phyloP scores from a whole-genome alignment of 169 alveolate genomes.

The Cryptosporidium tyzzeri region DNA sequence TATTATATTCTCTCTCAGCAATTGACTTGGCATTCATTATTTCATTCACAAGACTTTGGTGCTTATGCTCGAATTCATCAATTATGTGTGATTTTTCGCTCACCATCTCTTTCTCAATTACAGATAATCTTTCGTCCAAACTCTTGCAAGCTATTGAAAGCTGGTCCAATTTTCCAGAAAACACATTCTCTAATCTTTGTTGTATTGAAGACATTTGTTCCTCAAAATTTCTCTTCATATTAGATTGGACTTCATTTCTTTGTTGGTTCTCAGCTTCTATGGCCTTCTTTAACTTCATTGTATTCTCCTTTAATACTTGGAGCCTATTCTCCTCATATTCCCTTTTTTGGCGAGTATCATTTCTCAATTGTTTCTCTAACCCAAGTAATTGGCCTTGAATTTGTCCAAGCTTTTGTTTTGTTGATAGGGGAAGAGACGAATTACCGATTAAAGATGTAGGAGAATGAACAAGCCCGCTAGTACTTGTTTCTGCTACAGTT shows the following conservation, averaged over 20 bases:
- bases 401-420: slow-evolving; percentile 71
- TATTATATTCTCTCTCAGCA: slow-evolving; percentile 70
- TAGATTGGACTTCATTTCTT: slow-evolving; percentile 32
- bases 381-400: slow-evolving; percentile 73
- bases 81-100: slow-evolving; percentile 48
- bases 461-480: slow-evolving; percentile 12
- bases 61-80: slow-evolving; percentile 54
- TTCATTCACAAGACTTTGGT: slow-evolving; percentile 62
- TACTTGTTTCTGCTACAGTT: slow-evolving; percentile 2
- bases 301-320: slow-evolving; percentile 54
- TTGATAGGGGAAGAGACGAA: slow-evolving; percentile 56
- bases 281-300: slow-evolving; percentile 56
- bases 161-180: slow-evolving; percentile 70
- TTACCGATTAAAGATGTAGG: slow-evolving; percentile 26
- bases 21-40: slow-evolving; percentile 66
- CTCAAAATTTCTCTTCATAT: slow-evolving; percentile 53
- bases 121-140: slow-evolving; percentile 42
- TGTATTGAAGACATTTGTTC: slow-evolving; percentile 48
- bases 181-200: slow-evolving; percentile 44
- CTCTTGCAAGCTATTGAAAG: slow-evolving; percentile 74
- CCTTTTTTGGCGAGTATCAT: slow-evolving; percentile 75
- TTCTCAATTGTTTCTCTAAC: slow-evolving; percentile 61
- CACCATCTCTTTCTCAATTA: slow-evolving; percentile 57
- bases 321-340: slow-evolving; percentile 71
- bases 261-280: slow-evolving; percentile 68